Percentiles rank a stretch among this genome's conserved stretches.
phyloP scores from a whole-genome alignment of 257 asterid genomes.

The Datura wrightii region DNA sequence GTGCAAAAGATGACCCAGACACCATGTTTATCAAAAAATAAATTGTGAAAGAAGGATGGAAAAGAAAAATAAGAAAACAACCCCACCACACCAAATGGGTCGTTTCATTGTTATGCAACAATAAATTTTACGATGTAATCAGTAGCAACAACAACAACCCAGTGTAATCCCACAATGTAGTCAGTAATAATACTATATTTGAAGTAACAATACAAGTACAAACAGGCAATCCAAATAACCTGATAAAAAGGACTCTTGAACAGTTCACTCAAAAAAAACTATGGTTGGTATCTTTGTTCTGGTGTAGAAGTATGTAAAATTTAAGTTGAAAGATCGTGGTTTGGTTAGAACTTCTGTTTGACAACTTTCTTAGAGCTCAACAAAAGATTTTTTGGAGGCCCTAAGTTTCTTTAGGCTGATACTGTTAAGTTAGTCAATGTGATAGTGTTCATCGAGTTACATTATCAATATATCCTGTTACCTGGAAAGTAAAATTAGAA shows the following conservation, averaged over 20 bases:
- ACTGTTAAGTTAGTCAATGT: conserved; percentile 1
- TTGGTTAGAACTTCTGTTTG: background rate
- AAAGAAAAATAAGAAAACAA: background rate
- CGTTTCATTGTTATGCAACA: background rate
- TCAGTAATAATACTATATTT: background rate
- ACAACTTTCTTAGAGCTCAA: background rate
- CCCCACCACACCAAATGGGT: conserved; percentile 8
- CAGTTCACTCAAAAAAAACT: background rate
- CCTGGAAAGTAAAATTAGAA: background rate
- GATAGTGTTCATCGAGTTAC: background rate
- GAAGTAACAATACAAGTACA: background rate
- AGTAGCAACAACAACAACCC: too few relatives aligned
- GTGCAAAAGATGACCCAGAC: too few relatives aligned
- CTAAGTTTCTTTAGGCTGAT: conserved; percentile 11
- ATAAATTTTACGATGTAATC: too few relatives aligned
- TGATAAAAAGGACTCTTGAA: background rate
- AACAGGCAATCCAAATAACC: background rate
- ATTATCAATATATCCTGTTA: background rate
- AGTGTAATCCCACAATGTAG: background rate
- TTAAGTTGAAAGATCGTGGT: background rate
- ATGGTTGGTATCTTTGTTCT: background rate
- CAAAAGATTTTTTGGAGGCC: background rate
- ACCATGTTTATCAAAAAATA: background rate
- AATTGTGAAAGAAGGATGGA: background rate
- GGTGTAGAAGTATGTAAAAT: background rate